These are phyloP conservation scores for Trametopsis cervina DNA, from an alignment of 768 basidiomycete genomes.

Conservation along the genomic window DNA sequence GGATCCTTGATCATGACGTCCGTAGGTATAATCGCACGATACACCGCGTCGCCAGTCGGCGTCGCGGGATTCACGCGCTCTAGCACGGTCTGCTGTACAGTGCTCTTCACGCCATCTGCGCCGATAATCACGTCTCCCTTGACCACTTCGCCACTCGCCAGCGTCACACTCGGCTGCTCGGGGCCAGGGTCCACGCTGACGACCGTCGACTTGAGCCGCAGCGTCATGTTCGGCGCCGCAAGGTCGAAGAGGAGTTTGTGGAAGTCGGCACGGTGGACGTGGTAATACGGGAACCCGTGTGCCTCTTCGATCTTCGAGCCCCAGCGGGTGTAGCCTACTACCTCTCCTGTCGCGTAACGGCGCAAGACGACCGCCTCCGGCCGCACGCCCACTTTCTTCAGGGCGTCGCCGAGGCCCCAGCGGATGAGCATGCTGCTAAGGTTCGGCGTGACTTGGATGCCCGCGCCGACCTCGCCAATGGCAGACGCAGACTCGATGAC, in stretches of 20 bases:
- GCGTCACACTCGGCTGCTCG: constrained; percentile 24
- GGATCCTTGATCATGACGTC: constrained; percentile 40
- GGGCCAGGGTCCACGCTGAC: constrained; percentile 22
- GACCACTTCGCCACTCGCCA: constrained; percentile 29
- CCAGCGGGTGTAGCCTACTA: constrained; percentile 32
- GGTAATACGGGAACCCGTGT: constrained; percentile 33
- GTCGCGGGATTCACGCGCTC: constrained; percentile 32
- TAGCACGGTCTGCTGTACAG: constrained; percentile 36
- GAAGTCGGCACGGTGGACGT: constrained; percentile 36
- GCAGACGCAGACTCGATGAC: constrained; percentile 30
- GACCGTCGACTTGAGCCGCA: constrained; percentile 27
- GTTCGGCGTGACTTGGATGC: constrained; percentile 37
- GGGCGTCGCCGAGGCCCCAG: constrained; percentile 29
- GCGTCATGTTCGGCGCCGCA: constrained; percentile 21
- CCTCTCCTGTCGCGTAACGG: constrained; percentile 29
- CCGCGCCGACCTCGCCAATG: constrained; percentile 35
- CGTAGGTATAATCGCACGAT: constrained; percentile 45
- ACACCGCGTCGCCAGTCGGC: constrained; percentile 58
- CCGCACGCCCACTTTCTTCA: constrained; percentile 25
- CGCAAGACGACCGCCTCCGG: constrained; percentile 33
- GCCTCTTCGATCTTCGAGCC: constrained; percentile 19
- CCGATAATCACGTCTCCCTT: constrained; percentile 30
- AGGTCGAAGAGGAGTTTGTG: constrained; percentile 33
- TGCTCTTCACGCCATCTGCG: constrained; percentile 40
- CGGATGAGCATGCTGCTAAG: constrained; percentile 27